A percentile compares a stretch with the other conserved stretches of the same genome.
Conservation (phyloP, 345 rosid genomes). For the Linum trigynum region DNA sequence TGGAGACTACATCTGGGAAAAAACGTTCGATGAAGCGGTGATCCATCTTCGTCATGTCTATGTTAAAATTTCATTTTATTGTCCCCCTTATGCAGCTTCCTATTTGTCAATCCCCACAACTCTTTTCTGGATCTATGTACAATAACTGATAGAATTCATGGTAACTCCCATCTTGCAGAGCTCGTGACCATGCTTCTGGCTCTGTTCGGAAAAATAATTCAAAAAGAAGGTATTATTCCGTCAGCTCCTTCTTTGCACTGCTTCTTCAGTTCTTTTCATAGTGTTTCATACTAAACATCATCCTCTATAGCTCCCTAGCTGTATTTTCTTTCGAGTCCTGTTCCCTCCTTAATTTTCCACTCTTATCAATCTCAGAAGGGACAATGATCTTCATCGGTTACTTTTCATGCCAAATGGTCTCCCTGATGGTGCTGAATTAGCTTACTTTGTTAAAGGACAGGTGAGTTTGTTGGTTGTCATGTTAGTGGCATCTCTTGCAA, state of each 20-base stretch:
- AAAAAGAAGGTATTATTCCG: constrained; percentile 46
- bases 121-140: not conserved
- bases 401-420: constrained; percentile 95
- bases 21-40: constrained; percentile 53
- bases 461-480: constrained; percentile 25
- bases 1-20: constrained; percentile 26
- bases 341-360: constrained; percentile 2
- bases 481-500: constrained; percentile 2
- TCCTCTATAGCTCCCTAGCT: not conserved
- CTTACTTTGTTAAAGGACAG: constrained; percentile 82
- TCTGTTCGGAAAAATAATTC: constrained; percentile 35
- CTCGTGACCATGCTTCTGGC: constrained; percentile 28
- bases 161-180: constrained; percentile 28
- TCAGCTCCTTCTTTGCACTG: constrained; percentile 7
- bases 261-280: not conserved
- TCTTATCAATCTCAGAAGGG: constrained; percentile 39
- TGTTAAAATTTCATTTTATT: not conserved
- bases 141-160: not conserved
- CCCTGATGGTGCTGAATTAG: constrained; percentile 82
- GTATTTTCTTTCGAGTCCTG: not conserved
- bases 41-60: constrained; percentile 8
- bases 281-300: not conserved
- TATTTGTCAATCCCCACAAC: not conserved
- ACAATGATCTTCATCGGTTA: constrained; percentile 83
- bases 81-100: not conserved